Base-by-base conservation (phyloP, 768 basidiomycete genomes). In the Lentinus brumalis region DNA sequence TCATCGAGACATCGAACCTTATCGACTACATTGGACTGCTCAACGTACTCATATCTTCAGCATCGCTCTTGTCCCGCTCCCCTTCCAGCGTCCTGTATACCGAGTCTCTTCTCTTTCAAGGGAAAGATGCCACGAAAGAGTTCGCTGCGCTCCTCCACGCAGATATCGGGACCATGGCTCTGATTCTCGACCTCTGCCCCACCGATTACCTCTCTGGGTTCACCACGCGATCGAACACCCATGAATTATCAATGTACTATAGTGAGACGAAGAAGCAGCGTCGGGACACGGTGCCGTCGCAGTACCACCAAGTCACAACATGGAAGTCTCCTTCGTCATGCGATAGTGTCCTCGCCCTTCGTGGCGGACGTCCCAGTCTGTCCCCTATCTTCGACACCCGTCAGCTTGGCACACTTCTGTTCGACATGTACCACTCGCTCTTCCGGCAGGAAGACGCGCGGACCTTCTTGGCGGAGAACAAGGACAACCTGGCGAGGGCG, bases 1-100 rank as follows among this genome's bases (percentile, higher is more conserved):
- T 80, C 56, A 79, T 84, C 39, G 81, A 84, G 35, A 79, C 82
- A 0, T 83, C 82, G n/a, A 83, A 83, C 59, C 70, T 84, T 21
- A 61, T 69, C 1, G 82, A 84, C 64, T 79, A 80, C 63, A 32
- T 79, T 16, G 83, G 81, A 0, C 66, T 81, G 6, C 60, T 83
- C 26, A 83, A 83, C 30, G 53, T 82, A 42, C 66, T 84, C 5
- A 51, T 76, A 30, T 69, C 71, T 2, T 64, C 76, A 0, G 57
- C 73, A 0, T 81, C 81, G 1, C 66, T 84, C 9, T 70, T 83
- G 5, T 69, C 69, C 18, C 41, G 12, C 11, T 26, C 55, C 14
- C 53, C 69, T 4, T 69, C 69, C 18, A 67, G 76, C 4, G 70
- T 76, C 3, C 64, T 84, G 6, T 75, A 79, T 44, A 81, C 81